Evolutionary conservation across 495 filamentous ascomycete species (phyloP), one percentile per base, ranked within the genome.

Genomic region (Aspergillus homomorphus): DNA sequence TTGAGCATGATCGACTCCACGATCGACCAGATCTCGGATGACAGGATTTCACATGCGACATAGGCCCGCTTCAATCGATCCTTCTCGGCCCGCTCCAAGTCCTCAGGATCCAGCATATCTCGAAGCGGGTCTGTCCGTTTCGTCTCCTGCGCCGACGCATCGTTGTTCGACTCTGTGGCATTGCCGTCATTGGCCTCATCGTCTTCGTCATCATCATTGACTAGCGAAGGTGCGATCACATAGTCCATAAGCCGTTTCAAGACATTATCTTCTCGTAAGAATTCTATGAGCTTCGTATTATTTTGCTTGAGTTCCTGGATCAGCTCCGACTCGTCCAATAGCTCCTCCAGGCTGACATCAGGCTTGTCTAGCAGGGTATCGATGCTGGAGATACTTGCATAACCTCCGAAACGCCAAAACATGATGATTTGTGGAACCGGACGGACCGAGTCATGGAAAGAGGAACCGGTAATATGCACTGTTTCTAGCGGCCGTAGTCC

Each of bases 381-480:
- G 73, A 98, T 88, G 64, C 91, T 89, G 66, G 93, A 96, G 77
- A 96, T 87, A 80, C 89, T 96, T 74, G 93, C 90, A 82, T 98
- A 98, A 71, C 92, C 92, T 79, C 95, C 92, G 78, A 97, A 97
- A 73, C 92, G 86, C 92, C 92, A 97, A 74, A 97, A 97, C 92
- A 97, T 97, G 76, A 73, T 91, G 87, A 70, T 72, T 67, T 80
- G 76, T 72, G 70, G 70, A 68, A 71, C 62, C 63, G 63, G 60
- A 64, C 64, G 57, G 65, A 67, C 68, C 64, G 60, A 73, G 60
- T 76, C 77, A 79, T 75, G 71, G 65, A 72, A 75, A 63, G 54
- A 51, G 57, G 50, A 56, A 21, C 45, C 57, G 58, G 53, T 64
- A 68, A 62, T 60, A 61, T 53, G 62, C 61, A 51, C 59, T 45